These are phyloP conservation scores for Mycosphaerelloides madeirae DNA, from an alignment of 2,329 filamentous ascomycete species.

Conservation along the genomic window DNA sequence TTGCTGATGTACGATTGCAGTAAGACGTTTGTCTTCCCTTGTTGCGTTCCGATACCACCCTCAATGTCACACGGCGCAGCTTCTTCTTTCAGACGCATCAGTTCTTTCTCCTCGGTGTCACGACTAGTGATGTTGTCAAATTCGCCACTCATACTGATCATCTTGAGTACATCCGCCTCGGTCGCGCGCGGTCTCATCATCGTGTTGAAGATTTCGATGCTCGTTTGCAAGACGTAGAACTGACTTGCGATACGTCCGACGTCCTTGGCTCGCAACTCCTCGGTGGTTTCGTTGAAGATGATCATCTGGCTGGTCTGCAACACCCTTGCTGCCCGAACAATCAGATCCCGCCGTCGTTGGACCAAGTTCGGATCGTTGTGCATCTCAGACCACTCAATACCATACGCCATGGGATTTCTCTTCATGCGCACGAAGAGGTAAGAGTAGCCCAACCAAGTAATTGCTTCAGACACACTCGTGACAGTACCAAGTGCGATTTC, in stretches of 20 bases:
- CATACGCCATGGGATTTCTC: constrained; percentile 83
- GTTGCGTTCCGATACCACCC: constrained; percentile 60
- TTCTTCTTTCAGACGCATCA: constrained; percentile 67
- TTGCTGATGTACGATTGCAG: constrained; percentile 91
- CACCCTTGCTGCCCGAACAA: constrained; percentile 80
- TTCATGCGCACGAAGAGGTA: constrained; percentile 97
- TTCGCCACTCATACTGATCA: constrained; percentile 96
- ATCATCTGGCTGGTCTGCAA: constrained; percentile 97
- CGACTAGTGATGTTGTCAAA: constrained; percentile 95
- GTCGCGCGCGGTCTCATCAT: constrained; percentile 84
- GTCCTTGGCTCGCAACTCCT: constrained; percentile 89
- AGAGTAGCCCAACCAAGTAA: constrained; percentile 96
- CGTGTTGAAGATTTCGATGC: constrained; percentile 91
- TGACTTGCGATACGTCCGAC: constrained; percentile 95
- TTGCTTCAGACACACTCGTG: constrained; percentile 86
- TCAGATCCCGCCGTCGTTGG: constrained; percentile 75
- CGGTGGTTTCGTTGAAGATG: constrained; percentile 91
- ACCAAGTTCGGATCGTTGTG: constrained; percentile 83
- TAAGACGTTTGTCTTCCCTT: constrained; percentile 92
- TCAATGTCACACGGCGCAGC: constrained; percentile 73
- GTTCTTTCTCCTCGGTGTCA: constrained; percentile 83
- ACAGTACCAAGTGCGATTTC: constrained; percentile 93
- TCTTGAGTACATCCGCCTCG: constrained; percentile 87
- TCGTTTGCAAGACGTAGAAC: constrained; percentile 90
- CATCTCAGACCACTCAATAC: constrained; percentile 90